Base-by-base conservation (phyloP, 805 yeast genomes). In the Yamadazyma sp. region DNA sequence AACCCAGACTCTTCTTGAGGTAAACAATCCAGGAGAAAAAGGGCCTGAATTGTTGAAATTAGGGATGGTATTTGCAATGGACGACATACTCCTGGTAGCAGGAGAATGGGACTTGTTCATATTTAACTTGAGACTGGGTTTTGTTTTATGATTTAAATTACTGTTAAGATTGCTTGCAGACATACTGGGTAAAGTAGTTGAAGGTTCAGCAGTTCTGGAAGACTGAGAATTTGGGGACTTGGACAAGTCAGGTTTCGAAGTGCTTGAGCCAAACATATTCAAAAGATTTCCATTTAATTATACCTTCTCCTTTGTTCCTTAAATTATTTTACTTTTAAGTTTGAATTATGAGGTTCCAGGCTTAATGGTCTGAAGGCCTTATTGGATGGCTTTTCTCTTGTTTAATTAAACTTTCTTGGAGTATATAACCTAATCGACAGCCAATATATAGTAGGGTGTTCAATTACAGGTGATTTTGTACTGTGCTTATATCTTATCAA, bases 1-100 rank as follows among this genome's bases (percentile, higher is more conserved):
- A 5, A 79, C 73, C 86, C 86, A 79, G 1, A 79, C 69, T 32
- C 86, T 52, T 44, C 63, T 59, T 27, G 50, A 41, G 14, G 53
- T 15, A 22, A 42, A 39, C 4, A 39, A 16, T 4, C 44, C 45
- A 2, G 49, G 49, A 12, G 43, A 36, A 26, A 41, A 40, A 2
- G 49, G 51, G 3, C 45, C 45, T 10, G 40, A 27, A 18, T 43
- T 42, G 23, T 23, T 33, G 31, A 37, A 33, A 20, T 31, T 36
- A 5, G 45, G 45, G 13, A 39, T 30, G 23, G 43, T 15, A 21
- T 29, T 38, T n/a, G 40, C 29, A 13, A 45, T 23, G 1, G 40
- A 27, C 4, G 44, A 40, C 16, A 41, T 25, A 25, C 37, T 32
- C 15, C 45, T 27, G 3, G 30, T 8, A 9, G 30, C 27, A 7